Evolutionary conservation across 441 rosid genomes (phyloP).

Genomic region (Gossypium lobatum): DNA sequence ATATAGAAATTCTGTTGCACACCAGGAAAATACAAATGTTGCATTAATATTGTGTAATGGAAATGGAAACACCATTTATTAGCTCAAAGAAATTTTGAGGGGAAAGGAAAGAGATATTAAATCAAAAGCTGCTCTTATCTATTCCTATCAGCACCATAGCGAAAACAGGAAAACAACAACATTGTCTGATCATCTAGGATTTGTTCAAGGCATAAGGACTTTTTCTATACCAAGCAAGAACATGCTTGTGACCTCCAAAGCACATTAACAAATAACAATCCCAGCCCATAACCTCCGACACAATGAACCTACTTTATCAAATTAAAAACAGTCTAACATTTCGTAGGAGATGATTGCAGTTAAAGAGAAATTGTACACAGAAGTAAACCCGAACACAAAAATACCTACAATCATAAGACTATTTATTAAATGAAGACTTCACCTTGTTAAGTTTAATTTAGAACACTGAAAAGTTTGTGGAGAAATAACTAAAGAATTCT

Average conservation of each 20-base stretch:
- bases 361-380: neutral
- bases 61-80: neutral
- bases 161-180: neutral
- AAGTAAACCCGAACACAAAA: neutral
- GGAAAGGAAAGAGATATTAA: neutral
- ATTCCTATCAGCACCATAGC: neutral
- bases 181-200: neutral
- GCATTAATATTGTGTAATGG: neutral
- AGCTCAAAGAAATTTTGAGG: neutral
- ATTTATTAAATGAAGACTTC: neutral
- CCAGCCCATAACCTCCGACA: neutral
- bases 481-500: neutral
- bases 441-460: neutral
- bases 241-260: neutral
- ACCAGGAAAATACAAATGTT: neutral
- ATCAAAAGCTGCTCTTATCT: neutral
- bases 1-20: slow-evolving; percentile 58
- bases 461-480: neutral
- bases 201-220: neutral
- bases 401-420: neutral
- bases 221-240: neutral
- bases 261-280: neutral
- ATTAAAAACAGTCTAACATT: neutral
- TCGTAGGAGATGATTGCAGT: neutral
- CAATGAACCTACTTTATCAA: neutral